Evolutionary conservation across 2,329 filamentous ascomycete genomes (phyloP).

Genomic region (Scedosporium boydii): DNA sequence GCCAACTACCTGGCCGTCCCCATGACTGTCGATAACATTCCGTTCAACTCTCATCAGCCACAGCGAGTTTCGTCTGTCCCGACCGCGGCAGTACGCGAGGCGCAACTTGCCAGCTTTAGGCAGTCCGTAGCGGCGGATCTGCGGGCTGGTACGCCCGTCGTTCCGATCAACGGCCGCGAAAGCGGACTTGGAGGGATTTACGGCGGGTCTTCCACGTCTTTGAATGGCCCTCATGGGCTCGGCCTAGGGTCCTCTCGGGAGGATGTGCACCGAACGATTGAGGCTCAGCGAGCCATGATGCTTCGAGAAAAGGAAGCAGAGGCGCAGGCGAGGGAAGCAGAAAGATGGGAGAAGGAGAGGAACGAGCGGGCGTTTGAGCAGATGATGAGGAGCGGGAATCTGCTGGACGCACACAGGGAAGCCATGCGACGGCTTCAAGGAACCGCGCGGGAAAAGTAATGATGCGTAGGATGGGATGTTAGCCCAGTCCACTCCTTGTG

Average conservation of each 20-base stretch:
- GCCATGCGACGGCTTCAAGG: constrained; percentile 59
- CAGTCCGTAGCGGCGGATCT: constrained; percentile 55
- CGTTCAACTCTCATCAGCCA: constrained; percentile 47
- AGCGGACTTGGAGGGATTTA: constrained; percentile 21
- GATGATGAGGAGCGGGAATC: constrained; percentile 64
- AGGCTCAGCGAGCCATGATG: constrained; percentile 44
- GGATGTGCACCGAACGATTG: constrained; percentile 38
- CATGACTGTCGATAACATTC: constrained; percentile 19
- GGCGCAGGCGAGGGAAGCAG: constrained; percentile 48
- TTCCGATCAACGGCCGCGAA: constrained; percentile 24
- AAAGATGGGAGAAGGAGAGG: constrained; percentile 46
- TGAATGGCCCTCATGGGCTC: constrained; percentile 11
- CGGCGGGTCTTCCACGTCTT: constrained; percentile 18
- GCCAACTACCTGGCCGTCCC: background rate
- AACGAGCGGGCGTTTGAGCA: constrained; percentile 59
- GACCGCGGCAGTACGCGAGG: constrained; percentile 37
- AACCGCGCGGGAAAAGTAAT: constrained; percentile 36
- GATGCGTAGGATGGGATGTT: background rate
- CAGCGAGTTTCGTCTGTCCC: constrained; percentile 34
- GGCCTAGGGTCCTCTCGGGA: constrained; percentile 17
- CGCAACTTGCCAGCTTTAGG: constrained; percentile 58
- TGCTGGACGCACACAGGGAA: constrained; percentile 69
- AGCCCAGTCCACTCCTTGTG: background rate
- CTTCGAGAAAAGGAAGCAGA: constrained; percentile 55
- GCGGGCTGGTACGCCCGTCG: constrained; percentile 28